Base-by-base conservation (phyloP, 2,329 filamentous ascomycete genomes). In the Neoascochyta sp. region DNA sequence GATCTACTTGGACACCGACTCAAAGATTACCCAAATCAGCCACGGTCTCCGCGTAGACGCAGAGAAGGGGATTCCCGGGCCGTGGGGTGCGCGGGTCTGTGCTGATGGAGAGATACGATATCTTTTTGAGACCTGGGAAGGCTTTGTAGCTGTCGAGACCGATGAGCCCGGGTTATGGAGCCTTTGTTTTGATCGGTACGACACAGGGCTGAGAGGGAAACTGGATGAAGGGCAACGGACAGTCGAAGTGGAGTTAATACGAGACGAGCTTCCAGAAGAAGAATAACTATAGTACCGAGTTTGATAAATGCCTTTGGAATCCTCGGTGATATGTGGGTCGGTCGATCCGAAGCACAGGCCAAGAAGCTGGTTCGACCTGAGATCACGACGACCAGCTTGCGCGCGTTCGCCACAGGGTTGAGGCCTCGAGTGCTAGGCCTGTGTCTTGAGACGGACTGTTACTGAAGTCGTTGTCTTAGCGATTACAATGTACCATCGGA, bases 81-180 rank as follows among this genome's bases (percentile, higher is more conserved):
- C 47, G 10, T 51, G 41, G 38, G 43, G 36, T n/a, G 43, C 83
- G 6, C 92, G 83, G 77, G 80, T 85, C 47, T 90, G 83, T 76
- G 81, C 73, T 1, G 70, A 77, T 22, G 74, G 81, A 28, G 75
- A 81, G 40, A 64, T 66, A 23, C 64, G 65, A 16, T 52, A 77
- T 15, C 72, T 64, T 5, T 64, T 78, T 7, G 72, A 78, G 31
- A 69, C 66, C 1, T 72, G 66, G 57, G 71, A 78, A 41, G 69
- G 69, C 4, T 78, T 77, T 37, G 63, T 76, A 2, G 75, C 72
- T 0, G 67, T 78, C 4, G 67, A 77, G 19, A 39, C 50, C 61
- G 69, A 39, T 47, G 64, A 25, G 64, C 71, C 41, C 57, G 60
- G 16, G 45, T 64, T 43, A 8, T 79, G 75, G 74, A 68, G 67